A percentile compares a stretch with the other conserved stretches of the same genome.
These are phyloP conservation scores for Singerocomus inundabilis DNA, from an alignment of 1,284 basidiomycete genomes.

Conservation along the genomic window DNA sequence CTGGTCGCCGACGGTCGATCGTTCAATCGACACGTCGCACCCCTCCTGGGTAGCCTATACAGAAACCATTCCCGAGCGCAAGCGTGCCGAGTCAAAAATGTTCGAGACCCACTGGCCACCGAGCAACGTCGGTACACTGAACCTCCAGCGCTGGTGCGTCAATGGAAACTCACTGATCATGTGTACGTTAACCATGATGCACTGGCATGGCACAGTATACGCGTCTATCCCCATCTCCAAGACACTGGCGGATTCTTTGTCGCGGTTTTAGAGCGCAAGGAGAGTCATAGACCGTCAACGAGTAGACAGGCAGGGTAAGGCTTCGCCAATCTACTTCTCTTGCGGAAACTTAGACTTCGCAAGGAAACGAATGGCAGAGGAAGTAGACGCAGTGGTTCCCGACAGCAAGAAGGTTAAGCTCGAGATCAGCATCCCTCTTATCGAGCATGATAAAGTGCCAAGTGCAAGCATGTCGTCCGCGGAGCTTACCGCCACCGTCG, in stretches of 20 bases:
- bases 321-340: background rate
- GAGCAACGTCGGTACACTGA: slow-evolving; percentile 54
- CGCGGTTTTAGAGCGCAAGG: slow-evolving; percentile 73
- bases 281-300: slow-evolving; percentile 13
- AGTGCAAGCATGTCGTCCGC: slow-evolving; percentile 17
- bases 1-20: slow-evolving; percentile 71
- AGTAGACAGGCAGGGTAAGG: slow-evolving; percentile 26
- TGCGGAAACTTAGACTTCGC: slow-evolving; percentile 6
- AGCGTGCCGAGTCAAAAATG: slow-evolving; percentile 56
- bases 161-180: background rate
- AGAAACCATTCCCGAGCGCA: slow-evolving; percentile 46
- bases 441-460: slow-evolving; percentile 4
- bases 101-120: slow-evolving; percentile 80
- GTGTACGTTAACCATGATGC: slow-evolving; percentile 3
- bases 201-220: slow-evolving; percentile 50
- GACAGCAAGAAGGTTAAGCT: slow-evolving; percentile 51
- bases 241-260: slow-evolving; percentile 99
- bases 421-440: slow-evolving; percentile 23
- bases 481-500: slow-evolving; percentile 4
- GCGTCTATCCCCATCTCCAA: slow-evolving; percentile 94
- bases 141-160: slow-evolving; percentile 71
- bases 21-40: slow-evolving; percentile 31
- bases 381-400: slow-evolving; percentile 33
- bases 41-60: slow-evolving; percentile 55
- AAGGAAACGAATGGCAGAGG: slow-evolving; percentile 48